A percentile compares a stretch with the other conserved stretches of the same genome.
Conservation (phyloP, 2,329 filamentous ascomycete genomes). For the Botrytis elliptica region DNA sequence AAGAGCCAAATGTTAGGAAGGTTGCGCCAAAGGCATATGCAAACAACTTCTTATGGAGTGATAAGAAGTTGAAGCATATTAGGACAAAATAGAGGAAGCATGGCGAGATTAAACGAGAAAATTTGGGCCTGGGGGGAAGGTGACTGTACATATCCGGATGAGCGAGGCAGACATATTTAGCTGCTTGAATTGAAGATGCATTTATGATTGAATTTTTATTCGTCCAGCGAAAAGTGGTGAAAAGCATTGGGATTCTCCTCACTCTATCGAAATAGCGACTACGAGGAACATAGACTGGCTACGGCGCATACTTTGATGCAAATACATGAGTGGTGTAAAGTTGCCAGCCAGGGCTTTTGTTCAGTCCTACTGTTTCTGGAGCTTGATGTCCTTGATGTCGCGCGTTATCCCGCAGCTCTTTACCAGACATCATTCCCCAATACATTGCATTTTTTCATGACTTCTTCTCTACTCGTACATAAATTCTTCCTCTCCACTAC, state of each 20-base stretch:
- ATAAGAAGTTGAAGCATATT: constrained; percentile 84
- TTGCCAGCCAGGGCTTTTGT: neutral
- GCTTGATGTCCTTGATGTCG: neutral
- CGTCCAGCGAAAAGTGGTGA: neutral
- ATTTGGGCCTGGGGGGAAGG: neutral
- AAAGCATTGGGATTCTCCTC: neutral
- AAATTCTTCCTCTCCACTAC: neutral
- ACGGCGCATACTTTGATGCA: neutral
- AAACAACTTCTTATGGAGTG: constrained; percentile 87
- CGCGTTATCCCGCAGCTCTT: too few species aligned
- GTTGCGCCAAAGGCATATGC: constrained; percentile 92
- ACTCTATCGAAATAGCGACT: neutral
- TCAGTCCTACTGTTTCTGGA: neutral
- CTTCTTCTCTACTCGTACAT: neutral
- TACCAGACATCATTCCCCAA: neutral
- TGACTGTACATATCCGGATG: constrained; percentile 22
- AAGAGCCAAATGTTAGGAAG: constrained; percentile 88
- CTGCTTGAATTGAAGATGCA: constrained; percentile 12
- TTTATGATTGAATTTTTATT: neutral
- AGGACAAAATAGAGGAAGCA: constrained; percentile 64
- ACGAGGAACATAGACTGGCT: neutral
- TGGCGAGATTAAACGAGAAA: neutral
- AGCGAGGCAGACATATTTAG: constrained; percentile 9
- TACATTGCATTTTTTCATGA: neutral
- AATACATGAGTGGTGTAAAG: neutral